A percentile compares a stretch with the other conserved stretches of the same genome.
Evolutionary conservation across 352 stramenopile species (phyloP).

Genomic region (Globisporangium acanthophoron): DNA sequence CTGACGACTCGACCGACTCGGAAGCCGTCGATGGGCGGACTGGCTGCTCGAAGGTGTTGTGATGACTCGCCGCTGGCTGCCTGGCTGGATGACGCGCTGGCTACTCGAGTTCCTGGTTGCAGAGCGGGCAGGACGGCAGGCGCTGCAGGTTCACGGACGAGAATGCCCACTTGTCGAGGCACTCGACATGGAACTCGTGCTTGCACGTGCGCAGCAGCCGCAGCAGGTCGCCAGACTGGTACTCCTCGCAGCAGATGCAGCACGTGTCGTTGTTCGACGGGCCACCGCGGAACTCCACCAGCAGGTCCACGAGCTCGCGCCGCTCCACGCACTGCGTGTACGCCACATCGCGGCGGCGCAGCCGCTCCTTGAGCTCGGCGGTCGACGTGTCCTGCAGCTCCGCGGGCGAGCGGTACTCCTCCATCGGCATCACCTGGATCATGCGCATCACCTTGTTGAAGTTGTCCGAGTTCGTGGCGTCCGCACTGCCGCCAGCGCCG

Average conservation of each 20-base stretch:
- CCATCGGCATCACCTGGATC: constrained; percentile 78
- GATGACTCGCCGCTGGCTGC: background rate
- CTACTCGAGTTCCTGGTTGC: constrained; percentile 77
- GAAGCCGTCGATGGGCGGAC: background rate
- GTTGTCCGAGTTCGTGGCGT: constrained; percentile 35
- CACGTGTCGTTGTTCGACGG: constrained; percentile 83
- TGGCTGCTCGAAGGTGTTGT: background rate
- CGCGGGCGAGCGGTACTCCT: constrained; percentile 63
- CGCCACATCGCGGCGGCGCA: constrained; percentile 60
- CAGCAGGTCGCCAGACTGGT: constrained; percentile 69
- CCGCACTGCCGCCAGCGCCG: constrained; percentile 1
- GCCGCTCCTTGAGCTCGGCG: constrained; percentile 67
- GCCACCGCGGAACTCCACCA: constrained; percentile 68
- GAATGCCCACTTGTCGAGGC: constrained; percentile 86
- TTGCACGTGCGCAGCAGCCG: constrained; percentile 78
- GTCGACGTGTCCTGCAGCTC: constrained; percentile 53
- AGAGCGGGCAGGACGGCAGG: constrained; percentile 71
- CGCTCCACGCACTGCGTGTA: constrained; percentile 62
- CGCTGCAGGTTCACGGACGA: constrained; percentile 66
- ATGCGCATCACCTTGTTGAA: constrained; percentile 70
- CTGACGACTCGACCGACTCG: background rate
- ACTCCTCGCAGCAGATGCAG: constrained; percentile 87
- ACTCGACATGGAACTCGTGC: constrained; percentile 87
- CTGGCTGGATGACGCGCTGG: background rate
- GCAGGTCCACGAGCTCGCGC: constrained; percentile 57